These are phyloP conservation scores for Cyclanthera cordifolia DNA, from an alignment of 306 rosid genomes.

Conservation along the genomic window DNA sequence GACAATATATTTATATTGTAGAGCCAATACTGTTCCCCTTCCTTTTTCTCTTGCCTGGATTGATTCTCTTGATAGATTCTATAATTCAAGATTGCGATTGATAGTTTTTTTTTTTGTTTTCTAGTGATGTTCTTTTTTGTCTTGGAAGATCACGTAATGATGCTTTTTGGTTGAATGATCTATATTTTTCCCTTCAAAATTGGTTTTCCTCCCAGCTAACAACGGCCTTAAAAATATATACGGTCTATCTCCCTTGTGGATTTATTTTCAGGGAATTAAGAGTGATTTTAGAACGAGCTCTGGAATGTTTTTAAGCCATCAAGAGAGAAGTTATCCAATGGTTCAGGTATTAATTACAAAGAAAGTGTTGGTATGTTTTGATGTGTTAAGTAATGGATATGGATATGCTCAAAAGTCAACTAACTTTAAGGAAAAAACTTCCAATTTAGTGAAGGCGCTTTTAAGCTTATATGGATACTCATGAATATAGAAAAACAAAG, in stretches of 20 bases:
- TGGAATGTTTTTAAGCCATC: slow-evolving; percentile 70
- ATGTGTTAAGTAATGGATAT: background rate
- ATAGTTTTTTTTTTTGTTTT: background rate
- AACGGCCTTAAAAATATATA: background rate
- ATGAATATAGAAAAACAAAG: too few species aligned
- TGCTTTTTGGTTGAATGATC: background rate
- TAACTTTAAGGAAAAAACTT: background rate
- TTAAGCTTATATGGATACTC: too few species aligned
- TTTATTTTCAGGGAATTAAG: slow-evolving; percentile 58
- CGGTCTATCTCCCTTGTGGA: background rate
- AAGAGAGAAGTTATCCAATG: slow-evolving; percentile 69
- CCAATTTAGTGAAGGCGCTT: background rate
- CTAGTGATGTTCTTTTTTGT: background rate
- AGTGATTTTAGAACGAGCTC: slow-evolving; percentile 91
- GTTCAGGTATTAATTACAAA: slow-evolving; percentile 40
- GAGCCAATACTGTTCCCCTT: background rate
- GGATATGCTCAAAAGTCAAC: background rate
- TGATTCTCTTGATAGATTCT: background rate
- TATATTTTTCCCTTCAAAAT: background rate
- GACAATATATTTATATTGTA: background rate
- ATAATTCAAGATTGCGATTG: background rate
- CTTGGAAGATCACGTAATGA: background rate
- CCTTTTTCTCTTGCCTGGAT: background rate
- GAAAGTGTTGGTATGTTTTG: background rate
- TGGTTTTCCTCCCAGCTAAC: slow-evolving; percentile 1